Conservation (phyloP, 2,329 filamentous ascomycete genomes). For the Alternaria sp. region DNA sequence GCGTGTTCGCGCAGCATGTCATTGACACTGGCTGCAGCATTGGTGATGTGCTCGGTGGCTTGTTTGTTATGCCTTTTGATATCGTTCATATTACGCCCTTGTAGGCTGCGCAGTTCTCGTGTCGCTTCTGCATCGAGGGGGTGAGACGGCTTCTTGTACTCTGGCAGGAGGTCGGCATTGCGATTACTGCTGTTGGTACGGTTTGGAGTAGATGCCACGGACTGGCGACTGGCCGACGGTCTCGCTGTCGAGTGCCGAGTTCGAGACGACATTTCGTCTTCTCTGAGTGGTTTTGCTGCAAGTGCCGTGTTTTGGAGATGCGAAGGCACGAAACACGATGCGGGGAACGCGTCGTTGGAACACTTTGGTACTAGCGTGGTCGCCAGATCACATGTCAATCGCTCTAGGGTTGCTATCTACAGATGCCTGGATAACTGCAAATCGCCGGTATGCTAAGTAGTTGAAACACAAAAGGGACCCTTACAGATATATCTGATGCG, state of each 20-base stretch:
- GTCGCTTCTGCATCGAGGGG: conserved; percentile 61
- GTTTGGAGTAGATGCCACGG: background rate
- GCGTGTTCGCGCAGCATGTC: conserved; percentile 59
- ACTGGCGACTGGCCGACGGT: conserved; percentile 25
- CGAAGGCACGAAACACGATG: background rate
- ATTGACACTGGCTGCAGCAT: conserved; percentile 63
- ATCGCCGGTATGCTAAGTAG: too few species aligned
- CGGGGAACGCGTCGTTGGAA: conserved; percentile 10
- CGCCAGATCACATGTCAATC: conserved; percentile 13
- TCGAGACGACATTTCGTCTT: conserved; percentile 34
- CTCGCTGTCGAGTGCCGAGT: conserved; percentile 22
- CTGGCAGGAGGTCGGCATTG: conserved; percentile 51
- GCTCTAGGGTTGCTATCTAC: background rate
- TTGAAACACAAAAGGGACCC: background rate
- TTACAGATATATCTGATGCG: background rate
- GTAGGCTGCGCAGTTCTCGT: conserved; percentile 57
- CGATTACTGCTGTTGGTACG: conserved; percentile 15
- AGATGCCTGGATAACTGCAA: too few species aligned
- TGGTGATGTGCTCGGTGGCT: conserved; percentile 58
- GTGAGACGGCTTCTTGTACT: conserved; percentile 63
- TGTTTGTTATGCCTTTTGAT: conserved; percentile 60
- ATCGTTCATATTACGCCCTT: conserved; percentile 53
- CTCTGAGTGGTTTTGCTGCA: background rate
- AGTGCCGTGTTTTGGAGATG: background rate
- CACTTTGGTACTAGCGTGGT: conserved; percentile 5